phyloP scores from a whole-genome alignment of 805 yeast genomes.

The Wickerhamomyces bisporus region DNA sequence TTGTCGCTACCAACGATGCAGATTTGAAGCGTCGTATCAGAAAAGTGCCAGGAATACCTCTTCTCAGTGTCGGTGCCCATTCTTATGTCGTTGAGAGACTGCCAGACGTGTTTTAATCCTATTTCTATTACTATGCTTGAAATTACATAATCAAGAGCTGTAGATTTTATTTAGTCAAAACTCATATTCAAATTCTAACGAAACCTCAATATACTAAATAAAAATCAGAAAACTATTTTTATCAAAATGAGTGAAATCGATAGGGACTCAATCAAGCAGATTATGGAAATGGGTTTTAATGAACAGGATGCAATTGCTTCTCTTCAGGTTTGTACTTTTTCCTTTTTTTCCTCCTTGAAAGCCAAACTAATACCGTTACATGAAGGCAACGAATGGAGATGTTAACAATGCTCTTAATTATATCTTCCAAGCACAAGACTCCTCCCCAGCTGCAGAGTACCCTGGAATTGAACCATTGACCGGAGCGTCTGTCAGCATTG shows the following conservation, averaged over 20 bases:
- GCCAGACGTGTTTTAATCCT: slow-evolving; percentile 76
- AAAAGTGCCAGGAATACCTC: slow-evolving; percentile 95
- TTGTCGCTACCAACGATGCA: slow-evolving; percentile 97
- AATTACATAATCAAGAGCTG: too few relatives aligned
- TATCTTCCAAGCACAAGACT: slow-evolving; percentile 28
- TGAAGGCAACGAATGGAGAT: slow-evolving; percentile 23
- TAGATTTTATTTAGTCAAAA: background rate
- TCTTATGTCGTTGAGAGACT: slow-evolving; percentile 88
- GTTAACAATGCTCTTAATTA: slow-evolving; percentile 30
- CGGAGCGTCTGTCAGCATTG: background rate
- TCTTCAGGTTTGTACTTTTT: slow-evolving; percentile 14
- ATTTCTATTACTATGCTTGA: too few relatives aligned
- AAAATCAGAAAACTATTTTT: too few relatives aligned
- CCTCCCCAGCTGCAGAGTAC: background rate
- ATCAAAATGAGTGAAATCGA: background rate
- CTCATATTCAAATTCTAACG: background rate
- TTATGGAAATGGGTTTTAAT: slow-evolving; percentile 36
- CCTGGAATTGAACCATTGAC: too few relatives aligned
- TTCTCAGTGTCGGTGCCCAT: slow-evolving; percentile 94
- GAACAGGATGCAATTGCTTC: slow-evolving; percentile 36
- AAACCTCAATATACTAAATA: too few relatives aligned
- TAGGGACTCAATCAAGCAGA: background rate
- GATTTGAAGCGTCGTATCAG: slow-evolving; percentile 90
- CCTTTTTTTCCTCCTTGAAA: background rate
- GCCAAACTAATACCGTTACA: background rate